Evolutionary conservation across 2,329 filamentous ascomycete genomes (phyloP).

Genomic region (Fusarium chlamydosporum): DNA sequence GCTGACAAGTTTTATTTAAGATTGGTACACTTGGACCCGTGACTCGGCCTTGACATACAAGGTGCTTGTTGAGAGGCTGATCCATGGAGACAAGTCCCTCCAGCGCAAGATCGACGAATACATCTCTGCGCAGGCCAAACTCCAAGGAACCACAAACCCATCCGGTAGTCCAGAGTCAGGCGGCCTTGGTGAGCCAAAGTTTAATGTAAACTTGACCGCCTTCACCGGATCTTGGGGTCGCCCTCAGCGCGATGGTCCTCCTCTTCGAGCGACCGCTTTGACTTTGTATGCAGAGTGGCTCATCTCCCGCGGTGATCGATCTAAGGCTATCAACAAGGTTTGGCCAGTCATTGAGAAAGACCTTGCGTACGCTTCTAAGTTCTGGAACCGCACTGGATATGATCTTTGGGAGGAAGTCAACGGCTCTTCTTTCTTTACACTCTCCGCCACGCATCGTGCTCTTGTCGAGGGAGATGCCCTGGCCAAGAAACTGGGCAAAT

Average conservation of each 20-base stretch:
- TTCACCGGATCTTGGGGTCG: constrained; percentile 79
- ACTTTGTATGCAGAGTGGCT: constrained; percentile 79
- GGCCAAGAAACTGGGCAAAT: constrained; percentile 72
- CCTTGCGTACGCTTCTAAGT: constrained; percentile 77
- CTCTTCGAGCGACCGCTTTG: constrained; percentile 79
- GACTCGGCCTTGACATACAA: constrained; percentile 81
- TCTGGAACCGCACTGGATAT: constrained; percentile 74
- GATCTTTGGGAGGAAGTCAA: constrained; percentile 86
- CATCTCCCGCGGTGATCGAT: constrained; percentile 71
- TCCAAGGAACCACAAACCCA: constrained; percentile 77
- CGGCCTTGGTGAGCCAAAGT: constrained; percentile 80
- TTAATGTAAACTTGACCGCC: constrained; percentile 71
- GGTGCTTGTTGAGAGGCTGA: constrained; percentile 74
- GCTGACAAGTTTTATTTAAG: constrained; percentile 56
- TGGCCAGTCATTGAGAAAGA: constrained; percentile 83
- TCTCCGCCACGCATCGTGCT: constrained; percentile 73
- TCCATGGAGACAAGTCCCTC: constrained; percentile 69
- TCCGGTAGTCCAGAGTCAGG: constrained; percentile 68
- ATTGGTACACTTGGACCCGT: constrained; percentile 83
- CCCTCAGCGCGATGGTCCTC: constrained; percentile 82
- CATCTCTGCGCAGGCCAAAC: constrained; percentile 72
- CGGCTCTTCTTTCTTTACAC: constrained; percentile 83
- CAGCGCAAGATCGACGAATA: constrained; percentile 75
- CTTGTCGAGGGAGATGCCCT: constrained; percentile 75
- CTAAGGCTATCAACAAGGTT: constrained; percentile 65